Evolutionary conservation across 495 filamentous ascomycete species (phyloP).

Genomic region (Endocarpon pusillum): DNA sequence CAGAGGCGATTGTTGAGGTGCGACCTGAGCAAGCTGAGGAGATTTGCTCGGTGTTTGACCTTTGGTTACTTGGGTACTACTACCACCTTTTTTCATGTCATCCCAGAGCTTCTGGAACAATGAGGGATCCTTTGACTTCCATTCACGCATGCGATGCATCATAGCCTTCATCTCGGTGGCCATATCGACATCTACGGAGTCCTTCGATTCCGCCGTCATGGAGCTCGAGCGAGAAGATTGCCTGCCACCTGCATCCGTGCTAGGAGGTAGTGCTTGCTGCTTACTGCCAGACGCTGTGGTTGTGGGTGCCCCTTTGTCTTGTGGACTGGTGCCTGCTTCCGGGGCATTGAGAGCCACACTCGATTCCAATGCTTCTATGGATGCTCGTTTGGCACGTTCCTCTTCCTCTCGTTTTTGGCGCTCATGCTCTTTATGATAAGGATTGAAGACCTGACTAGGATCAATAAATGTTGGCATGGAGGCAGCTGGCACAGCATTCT

Average conservation of each 20-base stretch:
- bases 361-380: too few relatives aligned
- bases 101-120: constrained; percentile 19
- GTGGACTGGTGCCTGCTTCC: too few relatives aligned
- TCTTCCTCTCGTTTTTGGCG: constrained; percentile 8
- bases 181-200: constrained; percentile 8
- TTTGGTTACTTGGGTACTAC: not conserved
- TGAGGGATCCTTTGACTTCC: constrained; percentile 17
- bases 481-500: not conserved
- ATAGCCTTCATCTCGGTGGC: constrained; percentile 19
- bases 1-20: too few relatives aligned
- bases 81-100: constrained; percentile 14
- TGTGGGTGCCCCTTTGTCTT: too few relatives aligned
- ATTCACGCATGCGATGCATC: constrained; percentile 21
- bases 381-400: constrained; percentile 3
- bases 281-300: constrained; percentile 2
- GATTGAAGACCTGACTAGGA: constrained; percentile 15
- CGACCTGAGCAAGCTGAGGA: too few relatives aligned
- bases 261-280: constrained; percentile 1
- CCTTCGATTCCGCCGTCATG: not conserved
- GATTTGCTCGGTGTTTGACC: not conserved
- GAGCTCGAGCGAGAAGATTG: not conserved
- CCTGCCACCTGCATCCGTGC: not conserved
- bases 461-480: constrained; percentile 9
- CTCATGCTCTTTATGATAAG: constrained; percentile 9
- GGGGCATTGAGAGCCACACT: too few relatives aligned